Evolutionary conservation across 1,284 basidiomycete genomes (phyloP).

Genomic region (Chalciporus sp.): DNA sequence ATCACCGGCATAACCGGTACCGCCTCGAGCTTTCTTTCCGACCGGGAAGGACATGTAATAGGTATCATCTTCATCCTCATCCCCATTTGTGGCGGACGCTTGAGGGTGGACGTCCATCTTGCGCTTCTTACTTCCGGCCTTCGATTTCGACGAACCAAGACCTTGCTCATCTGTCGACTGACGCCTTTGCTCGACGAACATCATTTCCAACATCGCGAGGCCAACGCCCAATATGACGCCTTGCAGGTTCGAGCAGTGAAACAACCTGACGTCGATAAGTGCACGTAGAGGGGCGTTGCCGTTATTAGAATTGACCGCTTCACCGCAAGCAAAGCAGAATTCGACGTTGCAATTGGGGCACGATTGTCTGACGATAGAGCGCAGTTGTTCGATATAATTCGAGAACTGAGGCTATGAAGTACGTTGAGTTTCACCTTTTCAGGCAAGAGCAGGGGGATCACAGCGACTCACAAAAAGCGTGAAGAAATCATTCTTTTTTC

Average conservation of each 20-base stretch:
- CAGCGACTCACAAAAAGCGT: conserved; percentile 67
- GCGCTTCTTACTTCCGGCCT: conserved; percentile 51
- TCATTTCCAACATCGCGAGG: conserved; percentile 74
- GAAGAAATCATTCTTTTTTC: conserved; percentile 80
- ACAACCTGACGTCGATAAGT: conserved; percentile 58
- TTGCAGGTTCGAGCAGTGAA: conserved; percentile 88
- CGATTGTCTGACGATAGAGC: conserved; percentile 53
- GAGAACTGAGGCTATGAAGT: conserved; percentile 64
- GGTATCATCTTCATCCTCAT: conserved; percentile 58
- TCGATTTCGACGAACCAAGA: conserved; percentile 39
- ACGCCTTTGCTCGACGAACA: conserved; percentile 61
- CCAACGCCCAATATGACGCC: conserved; percentile 86
- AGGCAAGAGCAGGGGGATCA: not conserved
- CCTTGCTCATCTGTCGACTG: conserved; percentile 39
- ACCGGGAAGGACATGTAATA: conserved; percentile 46
- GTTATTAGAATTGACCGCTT: conserved; percentile 52
- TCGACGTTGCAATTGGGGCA: conserved; percentile 68
- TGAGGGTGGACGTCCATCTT: conserved; percentile 44
- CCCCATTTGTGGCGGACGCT: conserved; percentile 35
- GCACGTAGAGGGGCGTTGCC: conserved; percentile 43
- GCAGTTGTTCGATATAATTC: conserved; percentile 67
- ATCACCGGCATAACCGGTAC: conserved; percentile 83
- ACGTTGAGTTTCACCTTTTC: conserved; percentile 4
- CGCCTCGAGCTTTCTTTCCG: conserved; percentile 70
- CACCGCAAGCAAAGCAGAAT: conserved; percentile 86